A percentile compares a stretch with the other conserved stretches of the same genome.
These are phyloP conservation scores for Oemleria cerasiformis DNA, from an alignment of 306 rosid genomes.

Conservation along the genomic window DNA sequence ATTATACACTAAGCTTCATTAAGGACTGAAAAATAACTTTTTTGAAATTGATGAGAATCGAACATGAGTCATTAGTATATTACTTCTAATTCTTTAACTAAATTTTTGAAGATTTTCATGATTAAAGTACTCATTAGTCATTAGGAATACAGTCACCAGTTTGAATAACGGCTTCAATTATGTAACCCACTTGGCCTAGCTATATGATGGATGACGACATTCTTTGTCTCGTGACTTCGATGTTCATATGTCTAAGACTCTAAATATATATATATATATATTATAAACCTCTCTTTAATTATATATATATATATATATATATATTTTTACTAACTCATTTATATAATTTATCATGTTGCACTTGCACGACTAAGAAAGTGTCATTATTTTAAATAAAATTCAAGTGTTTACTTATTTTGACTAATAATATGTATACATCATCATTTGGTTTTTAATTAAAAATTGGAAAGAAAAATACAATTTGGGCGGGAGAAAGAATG, in stretches of 20 bases:
- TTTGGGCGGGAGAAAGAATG: no score
- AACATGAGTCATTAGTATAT: no score
- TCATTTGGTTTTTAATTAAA: no score
- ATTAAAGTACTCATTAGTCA: neutral
- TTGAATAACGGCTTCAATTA: slow-evolving; percentile 6
- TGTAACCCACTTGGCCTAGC: slow-evolving; percentile 3
- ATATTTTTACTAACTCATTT: neutral
- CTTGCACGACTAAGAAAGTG: neutral
- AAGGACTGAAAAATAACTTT: no score
- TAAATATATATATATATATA: neutral
- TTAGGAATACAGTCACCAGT: slow-evolving; percentile 1
- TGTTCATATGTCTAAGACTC: neutral
- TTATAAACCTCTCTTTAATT: neutral
- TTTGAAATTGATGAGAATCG: no score
- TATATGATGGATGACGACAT: neutral
- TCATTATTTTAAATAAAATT: neutral
- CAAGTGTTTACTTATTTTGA: no score
- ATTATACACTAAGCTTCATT: no score
- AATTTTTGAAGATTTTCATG: no score
- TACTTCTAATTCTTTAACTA: no score
- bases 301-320: no score
- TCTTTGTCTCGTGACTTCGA: neutral
- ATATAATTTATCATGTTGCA: neutral
- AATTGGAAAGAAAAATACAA: no score
- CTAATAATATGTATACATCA: no score